Evolutionary conservation across 257 asterid species (phyloP), one percentile per base, ranked within the genome.

Genomic region (Misopates orontium): DNA sequence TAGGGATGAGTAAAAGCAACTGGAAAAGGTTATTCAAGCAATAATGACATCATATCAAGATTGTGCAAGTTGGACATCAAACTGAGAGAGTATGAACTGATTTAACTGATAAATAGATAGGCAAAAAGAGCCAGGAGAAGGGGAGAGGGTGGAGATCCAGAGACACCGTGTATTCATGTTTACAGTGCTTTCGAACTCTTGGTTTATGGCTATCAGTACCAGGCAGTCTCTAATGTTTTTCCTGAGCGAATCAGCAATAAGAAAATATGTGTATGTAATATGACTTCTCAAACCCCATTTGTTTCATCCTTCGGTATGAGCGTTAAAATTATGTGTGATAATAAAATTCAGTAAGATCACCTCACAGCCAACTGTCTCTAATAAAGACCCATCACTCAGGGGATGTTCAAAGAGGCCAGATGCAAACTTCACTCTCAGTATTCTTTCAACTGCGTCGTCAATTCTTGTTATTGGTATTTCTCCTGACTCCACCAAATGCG

Each of bases 371-470:
- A 85, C 95, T 32, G 63, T 73, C 69, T 60, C 81, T 75, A 85
- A 70, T 69, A 89, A 68, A 10, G 87, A 81, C 69, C 73, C 71
- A 62, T 90, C 86, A 31, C 84, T 79, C 53, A 83, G 54, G 48
- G 95, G 94, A 70, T 77, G 79, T 70, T 90, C 97, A 60, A 90
- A 90, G 57, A 85, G 81, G 76, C 97, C 95, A 36, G 94, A 72
- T 61, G 75, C 84, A 64, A 90, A 87, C 77, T 90, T 90, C 62
- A 89, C 94, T 74, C 97, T 82, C 71, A 89, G 82, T 54, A 89
- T 85, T 69, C 97, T 83, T 76, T 83, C 89, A 59, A 87, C 95
- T 41, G 97, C 95, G 67, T 89, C 97, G 54, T 89, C 86, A 61
- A 89, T 87, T 79, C 97, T 83, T 67, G 83, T 49, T 68, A 87